These are phyloP conservation scores for Candolleomyces efflorescens DNA, from an alignment of 768 basidiomycete genomes.

Conservation along the genomic window DNA sequence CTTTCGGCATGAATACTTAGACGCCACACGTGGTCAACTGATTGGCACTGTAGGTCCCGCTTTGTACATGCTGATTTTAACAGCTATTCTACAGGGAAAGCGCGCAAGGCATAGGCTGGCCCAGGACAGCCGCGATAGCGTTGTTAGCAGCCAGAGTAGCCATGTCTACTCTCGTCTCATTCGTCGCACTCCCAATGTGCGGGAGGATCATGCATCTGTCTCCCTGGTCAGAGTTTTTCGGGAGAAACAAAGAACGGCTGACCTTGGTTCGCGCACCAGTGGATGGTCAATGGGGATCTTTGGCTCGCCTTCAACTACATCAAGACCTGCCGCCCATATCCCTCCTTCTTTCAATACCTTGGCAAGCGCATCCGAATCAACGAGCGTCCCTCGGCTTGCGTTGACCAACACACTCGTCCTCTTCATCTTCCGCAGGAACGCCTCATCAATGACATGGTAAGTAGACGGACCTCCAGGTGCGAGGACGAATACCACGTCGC, in stretches of 20 bases:
- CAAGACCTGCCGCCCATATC: conserved; percentile 91
- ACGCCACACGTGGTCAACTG: not conserved
- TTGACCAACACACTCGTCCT: conserved; percentile 79
- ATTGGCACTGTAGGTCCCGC: not conserved
- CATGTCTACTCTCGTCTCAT: conserved; percentile 82
- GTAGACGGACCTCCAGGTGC: conserved; percentile 73
- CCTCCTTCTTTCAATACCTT: conserved; percentile 69
- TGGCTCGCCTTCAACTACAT: conserved; percentile 94
- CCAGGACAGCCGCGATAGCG: conserved; percentile 52
- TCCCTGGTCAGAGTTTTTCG: not conserved
- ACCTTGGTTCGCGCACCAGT: conserved; percentile 75
- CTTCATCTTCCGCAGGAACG: conserved; percentile 84
- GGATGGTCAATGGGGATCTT: conserved; percentile 69
- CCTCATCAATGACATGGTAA: conserved; percentile 64
- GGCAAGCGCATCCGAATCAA: conserved; percentile 87
- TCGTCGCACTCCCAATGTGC: conserved; percentile 88
- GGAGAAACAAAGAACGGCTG: too few relatives aligned
- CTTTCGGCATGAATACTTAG: conserved; percentile 5
- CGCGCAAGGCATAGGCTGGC: conserved; percentile 45
- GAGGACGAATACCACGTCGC: conserved; percentile 84
- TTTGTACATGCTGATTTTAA: not conserved
- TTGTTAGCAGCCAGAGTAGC: conserved; percentile 71
- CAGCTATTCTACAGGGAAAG: conserved; percentile 2
- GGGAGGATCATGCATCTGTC: conserved; percentile 76
- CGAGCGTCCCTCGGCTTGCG: conserved; percentile 76